A percentile compares a stretch with the other conserved stretches of the same genome.
These are phyloP conservation scores for Epichloe amarillans DNA, from an alignment of 2,329 filamentous ascomycete species.

Conservation along the genomic window DNA sequence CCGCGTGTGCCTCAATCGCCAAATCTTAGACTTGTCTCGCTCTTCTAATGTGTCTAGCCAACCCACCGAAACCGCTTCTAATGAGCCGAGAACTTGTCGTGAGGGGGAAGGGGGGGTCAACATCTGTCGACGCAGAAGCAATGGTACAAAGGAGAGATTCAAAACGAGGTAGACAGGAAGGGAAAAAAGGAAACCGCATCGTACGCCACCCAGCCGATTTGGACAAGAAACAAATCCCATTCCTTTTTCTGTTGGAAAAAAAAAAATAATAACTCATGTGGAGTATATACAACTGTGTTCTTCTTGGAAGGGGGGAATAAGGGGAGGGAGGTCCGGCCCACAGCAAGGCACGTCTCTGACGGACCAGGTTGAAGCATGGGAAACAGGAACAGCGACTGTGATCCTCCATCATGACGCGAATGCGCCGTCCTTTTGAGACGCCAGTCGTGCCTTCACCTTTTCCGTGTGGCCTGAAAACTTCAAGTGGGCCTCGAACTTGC, in stretches of 20 bases:
- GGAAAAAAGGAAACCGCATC: not conserved
- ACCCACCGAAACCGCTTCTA: no score
- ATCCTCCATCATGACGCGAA: not conserved
- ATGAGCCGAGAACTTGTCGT: no score
- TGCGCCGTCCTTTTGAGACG: slow-evolving; percentile 9
- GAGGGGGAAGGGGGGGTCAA: no score
- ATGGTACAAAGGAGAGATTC: not conserved
- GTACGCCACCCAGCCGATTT: not conserved
- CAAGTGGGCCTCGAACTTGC: slow-evolving; percentile 87
- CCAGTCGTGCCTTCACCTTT: slow-evolving; percentile 36
- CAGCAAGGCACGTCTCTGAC: no score
- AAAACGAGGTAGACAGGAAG: not conserved
- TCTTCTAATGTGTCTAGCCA: no score
- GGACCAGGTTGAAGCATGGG: not conserved
- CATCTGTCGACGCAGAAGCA: no score
- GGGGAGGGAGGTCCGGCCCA: no score
- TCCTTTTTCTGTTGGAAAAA: not conserved
- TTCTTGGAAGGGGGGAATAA: not conserved
- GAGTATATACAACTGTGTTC: not conserved
- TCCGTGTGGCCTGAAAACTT: slow-evolving; percentile 72
- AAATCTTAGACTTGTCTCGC: no score
- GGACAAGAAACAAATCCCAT: not conserved
- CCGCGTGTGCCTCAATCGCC: no score
- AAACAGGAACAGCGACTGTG: not conserved
- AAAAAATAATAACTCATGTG: no score